Evolutionary conservation across 2,329 filamentous ascomycete genomes (phyloP), one percentile per base, ranked within the genome.

Genomic region (Pseudocercospora musae): DNA sequence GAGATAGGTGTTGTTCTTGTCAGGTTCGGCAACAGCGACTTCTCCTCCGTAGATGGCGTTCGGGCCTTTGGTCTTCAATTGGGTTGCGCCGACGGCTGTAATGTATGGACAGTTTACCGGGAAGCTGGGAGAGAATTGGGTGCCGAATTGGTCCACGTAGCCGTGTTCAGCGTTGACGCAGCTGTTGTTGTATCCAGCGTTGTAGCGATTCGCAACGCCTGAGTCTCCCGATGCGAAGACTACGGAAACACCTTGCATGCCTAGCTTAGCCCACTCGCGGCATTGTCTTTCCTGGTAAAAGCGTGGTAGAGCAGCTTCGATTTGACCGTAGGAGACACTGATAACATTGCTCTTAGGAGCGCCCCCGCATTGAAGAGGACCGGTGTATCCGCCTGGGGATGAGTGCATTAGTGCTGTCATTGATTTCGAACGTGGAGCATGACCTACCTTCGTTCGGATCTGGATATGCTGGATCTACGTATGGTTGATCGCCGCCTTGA

Each of bases 261-360:
- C 82, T 1, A 85, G 78, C 74, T 86, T 85, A 78, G 85, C 79
- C 71, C 82, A 85, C 74, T 7, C 62, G 59, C 77, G 73, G 70
- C 83, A 85, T 71, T 86, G 83, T 3, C 84, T 76, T 55, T 76
- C 67, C 62, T 81, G 78, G 69, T 85, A 86, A 60, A 73, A 75
- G 6, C 76, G 74, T 0, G 81, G 78, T 7, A 82, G 73, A 56
- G 80, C 65, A 21, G 63, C 59, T 40, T 67, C 65, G 27, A 64
- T 60, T 79, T 81, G 80, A 11, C 77, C 79, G 71, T 86, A 86
- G 11, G 80, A 84, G 33, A 82, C 82, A 20, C 78, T 81, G 62
- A 85, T 81, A 60, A 85, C 83, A 60, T 85, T 84, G 3, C 84
- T 80, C 4, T 80, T 70, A 4, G 74, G 66, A 54, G 75, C 78